phyloP scores from a whole-genome alignment of 2,329 filamentous ascomycete genomes.

The Diaporthe aspalathi region DNA sequence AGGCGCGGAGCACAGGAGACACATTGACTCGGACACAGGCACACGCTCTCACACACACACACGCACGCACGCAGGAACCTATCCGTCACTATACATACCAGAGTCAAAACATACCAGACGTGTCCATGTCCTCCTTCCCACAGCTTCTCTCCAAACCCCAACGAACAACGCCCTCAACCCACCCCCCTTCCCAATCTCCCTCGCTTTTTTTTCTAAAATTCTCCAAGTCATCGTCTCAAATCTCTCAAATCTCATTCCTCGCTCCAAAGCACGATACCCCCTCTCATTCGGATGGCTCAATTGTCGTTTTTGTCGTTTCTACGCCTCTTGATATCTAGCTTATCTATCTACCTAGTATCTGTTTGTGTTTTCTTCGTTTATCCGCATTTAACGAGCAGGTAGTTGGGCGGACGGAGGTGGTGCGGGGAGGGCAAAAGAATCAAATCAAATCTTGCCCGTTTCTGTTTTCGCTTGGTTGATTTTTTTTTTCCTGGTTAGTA shows the following conservation, averaged over 20 bases:
- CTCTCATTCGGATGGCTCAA: constrained; percentile 38
- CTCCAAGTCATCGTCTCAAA: constrained; percentile 31
- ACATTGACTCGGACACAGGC: neutral
- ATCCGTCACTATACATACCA: too few relatives aligned
- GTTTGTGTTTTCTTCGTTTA: neutral
- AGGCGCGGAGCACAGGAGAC: neutral
- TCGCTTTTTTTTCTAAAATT: neutral
- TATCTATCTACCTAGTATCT: too few relatives aligned
- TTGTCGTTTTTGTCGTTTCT: constrained; percentile 16
- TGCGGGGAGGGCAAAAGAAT: too few relatives aligned
- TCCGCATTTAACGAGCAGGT: too few relatives aligned
- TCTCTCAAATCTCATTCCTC: constrained; percentile 24
- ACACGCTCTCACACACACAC: neutral
- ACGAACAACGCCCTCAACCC: too few relatives aligned
- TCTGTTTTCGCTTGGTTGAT: too few relatives aligned
- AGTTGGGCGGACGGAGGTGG: too few relatives aligned
- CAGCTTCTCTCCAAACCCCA: neutral
- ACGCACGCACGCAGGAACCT: neutral
- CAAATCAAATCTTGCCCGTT: too few relatives aligned
- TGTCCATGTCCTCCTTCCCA: neutral
- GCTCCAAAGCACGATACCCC: constrained; percentile 41
- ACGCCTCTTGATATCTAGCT: too few relatives aligned
- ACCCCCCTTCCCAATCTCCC: neutral
- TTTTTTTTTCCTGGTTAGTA: too few relatives aligned
- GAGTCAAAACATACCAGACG: neutral